Percentiles rank a stretch among this genome's conserved stretches.
These are phyloP conservation scores for Nectriaceae sp. DNA, from an alignment of 2,329 filamentous ascomycete species.

Conservation along the genomic window DNA sequence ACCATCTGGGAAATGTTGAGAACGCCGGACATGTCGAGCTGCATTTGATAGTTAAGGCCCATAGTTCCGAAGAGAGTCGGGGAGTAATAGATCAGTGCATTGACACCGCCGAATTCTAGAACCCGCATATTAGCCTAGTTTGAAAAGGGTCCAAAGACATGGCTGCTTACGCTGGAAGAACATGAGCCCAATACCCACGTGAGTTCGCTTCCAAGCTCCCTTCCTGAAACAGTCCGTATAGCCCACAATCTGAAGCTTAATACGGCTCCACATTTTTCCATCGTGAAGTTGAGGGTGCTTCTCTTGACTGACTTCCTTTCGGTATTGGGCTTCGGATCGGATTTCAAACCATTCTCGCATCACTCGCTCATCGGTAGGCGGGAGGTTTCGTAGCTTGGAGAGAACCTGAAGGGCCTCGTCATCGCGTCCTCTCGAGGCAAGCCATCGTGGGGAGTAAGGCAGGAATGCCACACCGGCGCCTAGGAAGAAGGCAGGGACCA, in stretches of 20 bases:
- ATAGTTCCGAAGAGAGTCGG: constrained; percentile 35
- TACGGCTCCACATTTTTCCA: constrained; percentile 1
- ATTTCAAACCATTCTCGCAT: constrained; percentile 18
- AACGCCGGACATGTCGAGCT: constrained; percentile 9
- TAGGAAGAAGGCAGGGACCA: constrained; percentile 10
- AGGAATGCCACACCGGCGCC: constrained; percentile 32
- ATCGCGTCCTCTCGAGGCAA: constrained; percentile 4
- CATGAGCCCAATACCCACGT: constrained; percentile 7
- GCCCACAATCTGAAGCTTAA: constrained; percentile 4
- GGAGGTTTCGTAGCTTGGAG: constrained; percentile 16
- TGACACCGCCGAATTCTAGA: constrained; percentile 9
- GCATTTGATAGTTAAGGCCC: constrained; percentile 7
- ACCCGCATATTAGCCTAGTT: not conserved
- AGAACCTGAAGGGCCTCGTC: constrained; percentile 9
- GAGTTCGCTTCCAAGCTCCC: constrained; percentile 6
- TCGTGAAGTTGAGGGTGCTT: constrained; percentile 6
- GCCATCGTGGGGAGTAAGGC: constrained; percentile 7
- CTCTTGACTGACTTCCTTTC: not conserved
- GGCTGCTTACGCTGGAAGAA: constrained; percentile 6
- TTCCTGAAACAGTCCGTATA: constrained; percentile 7
- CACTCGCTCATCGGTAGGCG: constrained; percentile 17
- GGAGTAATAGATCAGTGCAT: constrained; percentile 45
- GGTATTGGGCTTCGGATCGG: constrained; percentile 5
- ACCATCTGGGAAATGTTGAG: constrained; percentile 8
- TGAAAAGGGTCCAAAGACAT: not conserved